Conservation (phyloP, 169 alveolate genomes). For the Cryptosporidium viatorum region DNA sequence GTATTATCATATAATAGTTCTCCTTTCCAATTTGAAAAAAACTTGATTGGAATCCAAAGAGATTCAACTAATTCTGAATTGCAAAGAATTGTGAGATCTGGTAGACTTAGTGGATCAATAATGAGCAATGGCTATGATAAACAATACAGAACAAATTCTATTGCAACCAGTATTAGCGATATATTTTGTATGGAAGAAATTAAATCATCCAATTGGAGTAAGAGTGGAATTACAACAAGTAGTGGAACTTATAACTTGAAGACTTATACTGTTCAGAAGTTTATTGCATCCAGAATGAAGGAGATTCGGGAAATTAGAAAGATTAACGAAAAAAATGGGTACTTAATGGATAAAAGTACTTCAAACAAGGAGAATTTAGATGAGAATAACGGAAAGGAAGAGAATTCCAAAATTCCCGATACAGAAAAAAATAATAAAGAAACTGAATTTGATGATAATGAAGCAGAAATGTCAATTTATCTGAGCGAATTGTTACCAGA, state of each 20-base stretch:
- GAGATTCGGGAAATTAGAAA: constrained; percentile 22
- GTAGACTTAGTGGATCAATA: background rate
- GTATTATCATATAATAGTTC: constrained; percentile 22
- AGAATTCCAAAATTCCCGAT: background rate
- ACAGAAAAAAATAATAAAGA: background rate
- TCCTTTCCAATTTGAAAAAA: constrained; percentile 34
- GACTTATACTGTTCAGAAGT: constrained; percentile 62
- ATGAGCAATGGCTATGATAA: background rate
- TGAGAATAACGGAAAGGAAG: background rate
- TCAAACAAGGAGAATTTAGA: background rate
- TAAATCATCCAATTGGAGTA: constrained; percentile 46
- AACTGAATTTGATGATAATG: background rate
- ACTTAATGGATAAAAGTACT: background rate
- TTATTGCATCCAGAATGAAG: constrained; percentile 34
- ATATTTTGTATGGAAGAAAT: constrained; percentile 14
- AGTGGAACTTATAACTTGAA: constrained; percentile 61
- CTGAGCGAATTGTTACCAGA: constrained; percentile 37
- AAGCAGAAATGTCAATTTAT: constrained; percentile 9
- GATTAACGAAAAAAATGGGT: constrained; percentile 24
- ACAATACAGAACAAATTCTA: background rate
- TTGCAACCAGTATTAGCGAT: constrained; percentile 25
- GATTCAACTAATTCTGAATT: background rate
- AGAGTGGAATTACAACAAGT: constrained; percentile 53
- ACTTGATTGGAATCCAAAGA: background rate
- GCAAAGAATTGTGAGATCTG: background rate